Evolutionary conservation across 768 basidiomycete species (phyloP).

Genomic region (Auricularia sp.): DNA sequence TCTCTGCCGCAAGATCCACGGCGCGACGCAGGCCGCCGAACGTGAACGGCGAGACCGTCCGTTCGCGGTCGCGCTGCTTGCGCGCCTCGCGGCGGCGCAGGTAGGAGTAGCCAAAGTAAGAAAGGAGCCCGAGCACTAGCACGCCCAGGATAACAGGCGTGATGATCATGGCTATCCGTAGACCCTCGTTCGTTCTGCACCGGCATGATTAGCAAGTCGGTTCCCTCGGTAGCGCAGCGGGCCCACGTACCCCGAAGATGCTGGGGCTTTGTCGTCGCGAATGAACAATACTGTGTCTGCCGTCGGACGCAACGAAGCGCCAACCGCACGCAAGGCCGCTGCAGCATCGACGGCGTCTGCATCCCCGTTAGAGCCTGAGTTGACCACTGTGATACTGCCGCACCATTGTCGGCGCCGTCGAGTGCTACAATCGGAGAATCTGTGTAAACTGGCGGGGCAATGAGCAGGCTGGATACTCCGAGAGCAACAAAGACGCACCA

Average conservation of each 20-base stretch:
- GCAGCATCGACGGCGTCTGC: too few species aligned
- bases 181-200: not conserved
- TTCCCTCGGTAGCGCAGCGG: not conserved
- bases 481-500: too few species aligned
- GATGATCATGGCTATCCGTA: slow-evolving; percentile 1
- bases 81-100: not conserved
- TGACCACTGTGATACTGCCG: too few species aligned
- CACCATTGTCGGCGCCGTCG: too few species aligned
- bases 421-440: too few species aligned
- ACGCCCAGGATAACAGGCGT: not conserved
- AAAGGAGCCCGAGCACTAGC: not conserved
- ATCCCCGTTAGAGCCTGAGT: too few species aligned
- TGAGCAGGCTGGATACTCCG: too few species aligned
- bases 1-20: not conserved
- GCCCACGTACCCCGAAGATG: not conserved
- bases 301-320: not conserved
- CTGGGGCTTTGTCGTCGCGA: not conserved
- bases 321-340: too few species aligned
- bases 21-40: not conserved
- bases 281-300: not conserved
- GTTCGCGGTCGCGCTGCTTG: not conserved
- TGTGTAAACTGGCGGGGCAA: too few species aligned
- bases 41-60: not conserved
- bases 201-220: not conserved
- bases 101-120: not conserved